Evolutionary conservation across 2,329 filamentous ascomycete species (phyloP), one percentile per base, ranked within the genome.

Genomic region (Exophiala spinifera): DNA sequence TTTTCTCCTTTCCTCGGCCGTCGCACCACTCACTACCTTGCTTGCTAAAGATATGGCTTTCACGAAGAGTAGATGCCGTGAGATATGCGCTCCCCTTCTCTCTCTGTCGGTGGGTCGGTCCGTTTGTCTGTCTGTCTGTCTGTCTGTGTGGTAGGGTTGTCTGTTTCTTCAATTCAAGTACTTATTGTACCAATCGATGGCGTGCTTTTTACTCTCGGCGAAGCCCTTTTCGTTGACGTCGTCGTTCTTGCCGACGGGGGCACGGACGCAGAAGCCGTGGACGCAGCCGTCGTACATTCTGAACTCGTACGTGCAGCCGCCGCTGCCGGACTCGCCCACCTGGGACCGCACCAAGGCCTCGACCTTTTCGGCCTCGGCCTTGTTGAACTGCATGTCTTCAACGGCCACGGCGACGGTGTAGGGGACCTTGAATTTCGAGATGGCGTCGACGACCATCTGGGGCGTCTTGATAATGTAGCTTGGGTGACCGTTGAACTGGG

Each of bases 401-500:
- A 76, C 74, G 0, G 57, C 60, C 6, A 63, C 50, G 15, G 61
- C 61, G 13, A 33, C 20, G 5, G 48, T 33, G 37, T 59, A 63
- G 13, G 60, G 60, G 17, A 57, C 53, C 31, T 59, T 57, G 54
- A 53, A 60, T 33, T 20, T 53, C n/a, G 31, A 47, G 33, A 64
- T 46, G 1, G 58, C 58, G 37, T 64, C 61, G 15, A 57, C 52
- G 21, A 63, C 52, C 51, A 78, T 66, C 39, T 81, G 78, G 8
- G 57, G 67, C 0, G 76, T 74, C 2, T 81, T 49, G 1, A 63
- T 63, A 13, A 83, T 59, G 21, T 73, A 63, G 37, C 72, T 76
- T 3, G 80, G 79, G 61, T 82, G 79, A 2, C 73, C 79, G 0
- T 74, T 72, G 61, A 81, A 82, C 13, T 63, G 77, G 5, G 70